A percentile compares a stretch with the other conserved stretches of the same genome.
Evolutionary conservation across 345 rosid species (phyloP).

Genomic region (Pistacia integerrima): DNA sequence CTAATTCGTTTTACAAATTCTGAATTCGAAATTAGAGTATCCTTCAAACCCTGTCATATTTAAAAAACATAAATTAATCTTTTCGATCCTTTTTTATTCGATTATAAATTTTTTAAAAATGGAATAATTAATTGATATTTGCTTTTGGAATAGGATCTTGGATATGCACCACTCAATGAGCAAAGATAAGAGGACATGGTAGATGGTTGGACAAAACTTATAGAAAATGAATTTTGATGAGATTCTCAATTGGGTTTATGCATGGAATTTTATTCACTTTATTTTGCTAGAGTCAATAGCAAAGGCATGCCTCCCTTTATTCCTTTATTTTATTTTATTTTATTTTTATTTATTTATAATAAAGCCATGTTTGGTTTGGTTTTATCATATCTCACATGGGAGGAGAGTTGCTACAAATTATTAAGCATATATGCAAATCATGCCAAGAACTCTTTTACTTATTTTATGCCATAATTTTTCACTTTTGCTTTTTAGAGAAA

Average conservation of each 20-base stretch:
- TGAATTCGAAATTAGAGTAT: too few species aligned
- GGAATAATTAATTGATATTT: not conserved
- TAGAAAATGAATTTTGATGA: not conserved
- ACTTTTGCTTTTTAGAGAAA: too few species aligned
- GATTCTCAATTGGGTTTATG: not conserved
- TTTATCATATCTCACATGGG: not conserved
- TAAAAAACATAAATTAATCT: too few species aligned
- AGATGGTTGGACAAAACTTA: not conserved
- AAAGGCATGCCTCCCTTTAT: not conserved
- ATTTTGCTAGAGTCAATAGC: not conserved
- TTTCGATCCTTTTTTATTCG: too few species aligned
- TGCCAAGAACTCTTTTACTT: too few species aligned
- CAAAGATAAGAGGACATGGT: not conserved
- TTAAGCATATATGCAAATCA: too few species aligned
- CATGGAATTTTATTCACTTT: not conserved
- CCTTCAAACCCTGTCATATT: too few species aligned
- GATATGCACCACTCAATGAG: constrained; percentile 20
- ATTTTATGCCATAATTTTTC: too few species aligned
- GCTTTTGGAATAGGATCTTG: not conserved
- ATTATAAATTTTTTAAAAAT: too few species aligned
- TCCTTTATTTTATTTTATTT: not conserved
- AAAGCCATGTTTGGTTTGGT: not conserved
- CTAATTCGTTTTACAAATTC: too few species aligned
- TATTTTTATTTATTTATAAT: not conserved
- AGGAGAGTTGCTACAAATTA: not conserved